phyloP scores from a whole-genome alignment of 139 green algal species.

The Coelastrella sp. region DNA sequence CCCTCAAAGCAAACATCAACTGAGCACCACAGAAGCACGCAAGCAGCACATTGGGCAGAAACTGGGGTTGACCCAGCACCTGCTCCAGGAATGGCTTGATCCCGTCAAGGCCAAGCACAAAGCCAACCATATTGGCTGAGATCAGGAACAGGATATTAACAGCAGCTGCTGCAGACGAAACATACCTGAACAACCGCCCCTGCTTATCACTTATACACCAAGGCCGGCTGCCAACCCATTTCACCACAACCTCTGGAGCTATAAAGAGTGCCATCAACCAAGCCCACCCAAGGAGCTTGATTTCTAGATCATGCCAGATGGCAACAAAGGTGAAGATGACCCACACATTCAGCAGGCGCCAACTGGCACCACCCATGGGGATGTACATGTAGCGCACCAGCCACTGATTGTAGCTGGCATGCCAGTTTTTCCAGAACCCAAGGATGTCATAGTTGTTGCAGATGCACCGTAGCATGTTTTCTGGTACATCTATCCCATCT shows the following conservation, averaged over 20 bases:
- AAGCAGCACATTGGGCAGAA: constrained; percentile 58
- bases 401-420: constrained; percentile 95
- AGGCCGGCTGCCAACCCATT: constrained; percentile 16
- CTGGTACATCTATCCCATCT: constrained; percentile 84
- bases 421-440: constrained; percentile 95
- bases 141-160: constrained; percentile 86
- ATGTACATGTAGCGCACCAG: constrained; percentile 96
- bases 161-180: constrained; percentile 55
- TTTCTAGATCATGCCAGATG: constrained; percentile 95
- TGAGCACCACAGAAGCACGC: constrained; percentile 80
- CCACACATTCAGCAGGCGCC: constrained; percentile 84
- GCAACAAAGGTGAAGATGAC: constrained; percentile 96
- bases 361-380: constrained; percentile 82
- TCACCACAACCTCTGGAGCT: constrained; percentile 75
- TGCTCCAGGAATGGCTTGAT: constrained; percentile 59
- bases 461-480: constrained; percentile 96
- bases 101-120: constrained; percentile 71
- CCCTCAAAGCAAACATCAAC: constrained; percentile 79
- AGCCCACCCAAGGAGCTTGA: constrained; percentile 82
- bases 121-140: constrained; percentile 85
- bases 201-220: constrained; percentile 44
- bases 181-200: constrained; percentile 58
- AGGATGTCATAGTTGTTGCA: constrained; percentile 95
- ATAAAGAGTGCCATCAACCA: constrained; percentile 84
- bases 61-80: constrained; percentile 58